These are phyloP conservation scores for Solanum neorickii DNA, from an alignment of 257 asterid genomes.

Conservation along the genomic window DNA sequence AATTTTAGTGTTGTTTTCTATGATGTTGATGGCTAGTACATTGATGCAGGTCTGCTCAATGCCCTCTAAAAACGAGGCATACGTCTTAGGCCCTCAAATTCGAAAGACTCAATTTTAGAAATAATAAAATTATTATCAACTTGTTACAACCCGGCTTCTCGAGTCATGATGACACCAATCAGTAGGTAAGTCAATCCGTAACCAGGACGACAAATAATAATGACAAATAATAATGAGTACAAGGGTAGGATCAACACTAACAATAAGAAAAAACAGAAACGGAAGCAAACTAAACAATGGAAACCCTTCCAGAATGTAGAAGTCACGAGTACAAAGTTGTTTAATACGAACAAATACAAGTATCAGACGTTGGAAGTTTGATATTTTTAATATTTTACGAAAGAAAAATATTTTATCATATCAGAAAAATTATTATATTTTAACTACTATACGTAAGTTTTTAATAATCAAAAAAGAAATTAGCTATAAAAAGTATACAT, in stretches of 20 bases:
- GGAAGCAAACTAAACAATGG: not conserved
- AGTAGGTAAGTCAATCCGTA: not conserved
- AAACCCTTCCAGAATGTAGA: not conserved
- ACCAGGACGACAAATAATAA: not conserved
- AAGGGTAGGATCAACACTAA: not conserved
- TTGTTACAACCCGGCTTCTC: rapidly evolving
- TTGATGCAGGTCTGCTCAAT: not conserved
- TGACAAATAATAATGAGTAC: not conserved
- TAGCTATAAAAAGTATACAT: not conserved
- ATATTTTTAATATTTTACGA: too few relatives aligned
- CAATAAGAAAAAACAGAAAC: not conserved
- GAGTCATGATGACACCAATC: not conserved
- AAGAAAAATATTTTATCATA: too few relatives aligned
- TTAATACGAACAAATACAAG: not conserved
- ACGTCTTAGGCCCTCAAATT: not conserved
- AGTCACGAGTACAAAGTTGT: not conserved
- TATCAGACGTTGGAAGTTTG: too few relatives aligned
- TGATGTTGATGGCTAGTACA: not conserved
- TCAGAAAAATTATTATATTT: too few relatives aligned
- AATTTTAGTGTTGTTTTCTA: not conserved
- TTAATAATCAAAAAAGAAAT: too few relatives aligned
- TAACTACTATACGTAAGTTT: not conserved
- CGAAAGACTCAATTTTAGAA: not conserved
- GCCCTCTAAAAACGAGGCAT: not conserved
- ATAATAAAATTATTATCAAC: not conserved